Conservation (phyloP, 129 eudicot species). For the Erigeron canadensis region DNA sequence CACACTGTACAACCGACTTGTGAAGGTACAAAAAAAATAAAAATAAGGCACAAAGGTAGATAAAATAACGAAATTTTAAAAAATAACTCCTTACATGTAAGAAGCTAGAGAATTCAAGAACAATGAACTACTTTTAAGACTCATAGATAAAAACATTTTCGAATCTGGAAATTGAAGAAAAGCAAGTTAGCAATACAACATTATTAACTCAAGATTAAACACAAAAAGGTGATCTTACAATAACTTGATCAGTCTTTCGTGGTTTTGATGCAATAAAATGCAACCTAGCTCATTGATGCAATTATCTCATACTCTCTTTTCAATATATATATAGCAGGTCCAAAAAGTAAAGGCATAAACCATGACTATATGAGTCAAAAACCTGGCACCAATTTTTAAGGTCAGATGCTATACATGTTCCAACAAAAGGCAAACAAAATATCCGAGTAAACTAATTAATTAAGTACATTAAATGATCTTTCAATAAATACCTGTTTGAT, state of each 20-base stretch:
- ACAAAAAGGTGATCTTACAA: slow-evolving; percentile 54
- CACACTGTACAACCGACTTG: slow-evolving; percentile 33
- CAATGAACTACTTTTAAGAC: no score
- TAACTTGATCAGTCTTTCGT: slow-evolving; percentile 84
- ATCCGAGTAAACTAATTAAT: no score
- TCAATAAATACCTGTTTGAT: slow-evolving; percentile 52
- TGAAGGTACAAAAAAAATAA: slow-evolving; percentile 1
- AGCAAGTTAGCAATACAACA: neutral
- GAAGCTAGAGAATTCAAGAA: no score
- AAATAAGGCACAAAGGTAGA: neutral
- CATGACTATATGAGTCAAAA: slow-evolving; percentile 73
- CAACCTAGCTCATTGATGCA: slow-evolving; percentile 62
- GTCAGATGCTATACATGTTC: neutral
- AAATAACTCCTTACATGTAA: no score
- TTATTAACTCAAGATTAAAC: slow-evolving; percentile 1
- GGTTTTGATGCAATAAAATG: slow-evolving; percentile 69
- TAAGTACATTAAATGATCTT: neutral
- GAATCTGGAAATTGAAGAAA: neutral
- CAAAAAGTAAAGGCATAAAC: slow-evolving; percentile 79
- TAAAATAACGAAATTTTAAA: neutral
- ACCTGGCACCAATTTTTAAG: slow-evolving; percentile 41
- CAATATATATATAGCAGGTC: slow-evolving; percentile 81
- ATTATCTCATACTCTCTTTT: slow-evolving; percentile 68
- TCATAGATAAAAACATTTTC: no score
- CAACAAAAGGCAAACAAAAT: no score